Evolutionary conservation across 768 basidiomycete genomes (phyloP), one percentile per base, ranked within the genome.

Genomic region (Suillus occidentalis): DNA sequence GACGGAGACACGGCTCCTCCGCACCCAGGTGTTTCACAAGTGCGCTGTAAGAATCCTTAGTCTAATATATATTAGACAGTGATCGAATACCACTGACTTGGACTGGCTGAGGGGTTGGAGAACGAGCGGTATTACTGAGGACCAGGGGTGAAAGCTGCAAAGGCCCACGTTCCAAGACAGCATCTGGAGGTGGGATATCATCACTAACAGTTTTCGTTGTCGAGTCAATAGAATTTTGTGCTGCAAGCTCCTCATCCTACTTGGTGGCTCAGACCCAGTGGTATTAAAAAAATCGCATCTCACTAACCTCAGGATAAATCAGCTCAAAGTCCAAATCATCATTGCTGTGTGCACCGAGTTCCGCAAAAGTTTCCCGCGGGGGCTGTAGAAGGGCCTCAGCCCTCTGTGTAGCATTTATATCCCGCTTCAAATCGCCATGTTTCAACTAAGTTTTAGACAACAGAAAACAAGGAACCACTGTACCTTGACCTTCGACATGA

Each of bases 251-350:
- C 12, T 59, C 58, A 28, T 59, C 58, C 58, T 59, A 59, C 39
- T 31, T 25, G 16, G 10, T 16, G 13, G 37, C 34, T 63, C 37
- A 58, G 50, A 39, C 25, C 14, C 28, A 20, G 22, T 36, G 25
- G n/a, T 20, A 8, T 14, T 9, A 16, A 39, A 28, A 5, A 20
- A 9, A 8, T 28, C 8, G 3, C 18, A 59, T 37, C 31, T 36
- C 47, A 58, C 69, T 45, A 22, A 74, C 73, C 28, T 72, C 68
- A 13, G 74, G 73, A 64, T 76, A 76, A 0, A 66, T 31, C 3
- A 74, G 49, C 8, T 74, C 67, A 5, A 65, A 16, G 25, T 72
- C 67, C 25, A 18, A 20, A 1, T 66, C 70, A 10, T 65, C 66
- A 50, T 50, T 22, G 4, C 65, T 49, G 60, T 14, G 4, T 25